Conservation (phyloP, 2,329 filamentous ascomycete genomes). For the Aureobasidium subglaciale region DNA sequence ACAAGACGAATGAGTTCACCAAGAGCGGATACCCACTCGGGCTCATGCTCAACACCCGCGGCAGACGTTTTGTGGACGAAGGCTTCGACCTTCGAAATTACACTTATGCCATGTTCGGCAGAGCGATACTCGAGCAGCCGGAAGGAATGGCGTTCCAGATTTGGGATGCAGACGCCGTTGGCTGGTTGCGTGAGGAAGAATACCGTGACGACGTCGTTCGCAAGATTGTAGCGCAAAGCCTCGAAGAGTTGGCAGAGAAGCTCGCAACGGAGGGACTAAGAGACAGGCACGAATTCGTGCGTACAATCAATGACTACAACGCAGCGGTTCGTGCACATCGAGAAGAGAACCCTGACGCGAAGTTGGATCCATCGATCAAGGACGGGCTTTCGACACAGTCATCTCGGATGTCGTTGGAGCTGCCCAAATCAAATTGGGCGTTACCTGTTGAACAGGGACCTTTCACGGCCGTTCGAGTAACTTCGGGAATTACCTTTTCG, state of each 20-base stretch:
- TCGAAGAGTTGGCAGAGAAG: slow-evolving; percentile 51
- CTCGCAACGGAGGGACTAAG: slow-evolving; percentile 43
- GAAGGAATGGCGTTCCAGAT: slow-evolving; percentile 55
- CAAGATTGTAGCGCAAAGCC: slow-evolving; percentile 43
- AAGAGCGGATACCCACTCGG: slow-evolving; percentile 63
- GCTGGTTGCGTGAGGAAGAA: slow-evolving; percentile 54
- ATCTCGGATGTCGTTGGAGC: slow-evolving; percentile 31
- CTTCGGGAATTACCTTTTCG: slow-evolving; percentile 61
- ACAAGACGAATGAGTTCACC: slow-evolving; percentile 59
- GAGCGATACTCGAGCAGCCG: slow-evolving; percentile 54
- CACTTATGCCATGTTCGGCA: slow-evolving; percentile 60
- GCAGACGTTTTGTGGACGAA: slow-evolving; percentile 59
- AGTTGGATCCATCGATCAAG: slow-evolving; percentile 54
- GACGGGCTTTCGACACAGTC: slow-evolving; percentile 58
- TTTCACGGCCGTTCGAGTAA: slow-evolving; percentile 57
- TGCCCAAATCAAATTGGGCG: slow-evolving; percentile 62
- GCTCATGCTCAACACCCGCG: slow-evolving; percentile 55
- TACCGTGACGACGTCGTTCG: slow-evolving; percentile 53
- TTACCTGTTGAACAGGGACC: slow-evolving; percentile 50
- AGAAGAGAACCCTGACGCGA: slow-evolving; percentile 37
- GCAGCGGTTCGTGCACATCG: slow-evolving; percentile 45
- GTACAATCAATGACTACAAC: slow-evolving; percentile 52
- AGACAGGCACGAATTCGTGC: slow-evolving; percentile 40
- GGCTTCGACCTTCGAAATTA: slow-evolving; percentile 59
- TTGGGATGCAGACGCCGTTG: slow-evolving; percentile 49